Conservation (phyloP, 345 rosid genomes). For the sweet orange (Citrus sinensis) region DVS_A1.0 CM039166.1:18745001-18745500, state of each 20-base stretch:
- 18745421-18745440: neutral
- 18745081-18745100: neutral
- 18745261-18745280: neutral
- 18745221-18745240: neutral
- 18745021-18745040: no score
- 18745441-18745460: neutral
- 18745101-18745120: neutral
- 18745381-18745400: neutral
- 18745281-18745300: neutral
- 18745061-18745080: no score
- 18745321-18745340: neutral
- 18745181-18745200: neutral
- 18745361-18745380: neutral
- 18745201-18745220: no score
- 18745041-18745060: no score
- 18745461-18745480: neutral
- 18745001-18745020: no score
- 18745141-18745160: neutral
- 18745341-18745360: neutral
- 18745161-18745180: no score
- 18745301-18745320: neutral
- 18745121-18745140: neutral
- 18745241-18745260: neutral
- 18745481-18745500: neutral
- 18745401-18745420: neutral